phyloP scores from a whole-genome alignment of 306 rosid genomes.

The Cercis canadensis region DNA sequence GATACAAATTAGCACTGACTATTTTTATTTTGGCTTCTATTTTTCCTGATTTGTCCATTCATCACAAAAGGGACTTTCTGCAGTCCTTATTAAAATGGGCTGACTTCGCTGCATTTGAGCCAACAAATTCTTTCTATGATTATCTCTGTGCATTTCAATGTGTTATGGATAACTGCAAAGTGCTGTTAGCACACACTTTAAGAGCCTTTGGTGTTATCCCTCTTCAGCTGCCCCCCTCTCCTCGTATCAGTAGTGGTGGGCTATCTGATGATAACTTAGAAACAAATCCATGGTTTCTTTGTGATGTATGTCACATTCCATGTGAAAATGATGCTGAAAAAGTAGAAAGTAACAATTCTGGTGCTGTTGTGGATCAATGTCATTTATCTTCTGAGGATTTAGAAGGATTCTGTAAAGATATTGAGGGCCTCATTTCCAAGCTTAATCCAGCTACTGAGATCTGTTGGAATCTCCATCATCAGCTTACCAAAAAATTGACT shows the following conservation, averaged over 20 bases:
- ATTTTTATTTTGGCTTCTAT: constrained; percentile 85
- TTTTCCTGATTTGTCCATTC: constrained; percentile 76
- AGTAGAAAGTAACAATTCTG: constrained; percentile 41
- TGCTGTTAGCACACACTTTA: constrained; percentile 60
- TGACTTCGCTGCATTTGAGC: constrained; percentile 69
- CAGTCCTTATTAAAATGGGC: constrained; percentile 67
- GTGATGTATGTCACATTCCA: constrained; percentile 48
- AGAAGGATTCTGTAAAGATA: constrained; percentile 64
- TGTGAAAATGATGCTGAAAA: constrained; percentile 48
- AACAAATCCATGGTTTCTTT: constrained; percentile 63
- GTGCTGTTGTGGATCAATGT: constrained; percentile 39
- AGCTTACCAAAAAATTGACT: constrained; percentile 71
- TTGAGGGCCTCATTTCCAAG: constrained; percentile 67
- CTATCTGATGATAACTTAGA: constrained; percentile 48
- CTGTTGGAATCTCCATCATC: constrained; percentile 89
- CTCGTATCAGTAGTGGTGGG: constrained; percentile 37
- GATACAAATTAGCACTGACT: constrained; percentile 64
- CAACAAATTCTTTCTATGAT: constrained; percentile 73
- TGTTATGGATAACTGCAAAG: constrained; percentile 73
- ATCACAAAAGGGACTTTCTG: constrained; percentile 70
- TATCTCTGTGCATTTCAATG: constrained; percentile 84
- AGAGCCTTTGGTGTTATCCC: constrained; percentile 65
- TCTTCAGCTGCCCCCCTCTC: constrained; percentile 47
- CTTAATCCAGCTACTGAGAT: constrained; percentile 69
- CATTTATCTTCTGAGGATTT: constrained; percentile 60